Evolutionary conservation across 371 early-diverging fungal genomes (phyloP).

Genomic region (Apophysomyces ossiformis): DNA sequence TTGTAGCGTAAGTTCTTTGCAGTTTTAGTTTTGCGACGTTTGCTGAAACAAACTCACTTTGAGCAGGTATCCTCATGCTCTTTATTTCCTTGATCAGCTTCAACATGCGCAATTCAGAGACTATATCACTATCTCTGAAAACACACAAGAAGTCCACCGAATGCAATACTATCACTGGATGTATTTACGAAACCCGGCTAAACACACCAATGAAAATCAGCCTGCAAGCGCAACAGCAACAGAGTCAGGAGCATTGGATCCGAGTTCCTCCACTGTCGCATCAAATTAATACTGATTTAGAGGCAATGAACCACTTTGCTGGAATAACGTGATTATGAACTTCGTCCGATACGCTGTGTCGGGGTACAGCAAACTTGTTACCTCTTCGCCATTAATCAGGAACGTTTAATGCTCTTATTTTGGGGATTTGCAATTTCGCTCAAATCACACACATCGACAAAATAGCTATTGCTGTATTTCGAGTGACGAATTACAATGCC

Average conservation of each 20-base stretch:
- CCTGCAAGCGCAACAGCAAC: neutral
- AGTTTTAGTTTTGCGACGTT: neutral
- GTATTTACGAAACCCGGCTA: constrained; percentile 57
- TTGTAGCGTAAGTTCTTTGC: constrained; percentile 69
- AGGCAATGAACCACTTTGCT: too few species aligned
- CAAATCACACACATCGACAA: too few species aligned
- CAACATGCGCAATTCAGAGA: constrained; percentile 83
- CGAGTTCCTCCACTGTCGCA: too few species aligned
- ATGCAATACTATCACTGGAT: constrained; percentile 92
- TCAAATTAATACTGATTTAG: too few species aligned
- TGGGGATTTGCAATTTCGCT: too few species aligned
- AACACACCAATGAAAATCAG: constrained; percentile 19
- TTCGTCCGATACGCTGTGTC: too few species aligned
- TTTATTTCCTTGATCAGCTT: constrained; percentile 84
- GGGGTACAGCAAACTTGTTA: too few species aligned
- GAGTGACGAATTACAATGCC: too few species aligned
- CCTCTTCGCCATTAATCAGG: too few species aligned
- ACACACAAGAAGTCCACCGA: constrained; percentile 77
- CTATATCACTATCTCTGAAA: constrained; percentile 73
- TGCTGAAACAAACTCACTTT: neutral
- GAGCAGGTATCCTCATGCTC: constrained; percentile 83
- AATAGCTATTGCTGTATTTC: too few species aligned
- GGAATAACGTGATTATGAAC: too few species aligned
- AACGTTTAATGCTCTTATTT: too few species aligned
- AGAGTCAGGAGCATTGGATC: neutral